Evolutionary conservation across 495 filamentous ascomycete genomes (phyloP), one percentile per base, ranked within the genome.

Genomic region (Xylaria castorea): DNA sequence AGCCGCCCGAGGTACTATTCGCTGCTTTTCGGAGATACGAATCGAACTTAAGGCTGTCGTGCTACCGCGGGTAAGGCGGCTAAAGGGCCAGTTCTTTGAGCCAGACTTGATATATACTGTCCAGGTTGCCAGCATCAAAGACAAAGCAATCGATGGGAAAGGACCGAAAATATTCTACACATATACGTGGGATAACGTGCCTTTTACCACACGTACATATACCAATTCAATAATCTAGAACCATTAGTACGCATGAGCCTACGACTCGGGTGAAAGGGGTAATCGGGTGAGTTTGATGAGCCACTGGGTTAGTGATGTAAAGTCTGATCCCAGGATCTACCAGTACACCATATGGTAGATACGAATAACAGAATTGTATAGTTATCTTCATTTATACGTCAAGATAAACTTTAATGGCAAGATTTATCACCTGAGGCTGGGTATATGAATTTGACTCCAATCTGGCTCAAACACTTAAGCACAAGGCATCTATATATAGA

Each of bases 11-110:
- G 53, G 53, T 57, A 20, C 16, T 57, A 57, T 57, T 57, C 53
- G 51, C 51, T 55, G 25, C 51, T 30, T 16, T 30, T 55, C 62
- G 62, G 62, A 48, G 42, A 32, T 65, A 65, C 62, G 62, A 65
- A 50, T 34, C 62, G 22, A 57, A 57, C 53, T 50, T 48, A 42
- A 65, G 62, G 62, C 62, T 65, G 42, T 9, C 9, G 38, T 48
- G 40, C 42, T 30, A 50, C 42, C 7, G 40, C 62, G 62, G 40
- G 16, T 65, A 48, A 14, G 42, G 62, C 62, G 62, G 25, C 5
- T 50, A 14, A 65, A 4, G 40, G 48, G 11, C 62, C 62, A 48
- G 34, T 65, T 18, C 62, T 65, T 65, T 46, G 34, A 64, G 12
- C 32, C 36, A 34, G 18, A 38, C 36, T 12, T 38, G 32, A 62